Conservation (phyloP, 208 protist species). For the Novymonas esmeraldas region DNA sequence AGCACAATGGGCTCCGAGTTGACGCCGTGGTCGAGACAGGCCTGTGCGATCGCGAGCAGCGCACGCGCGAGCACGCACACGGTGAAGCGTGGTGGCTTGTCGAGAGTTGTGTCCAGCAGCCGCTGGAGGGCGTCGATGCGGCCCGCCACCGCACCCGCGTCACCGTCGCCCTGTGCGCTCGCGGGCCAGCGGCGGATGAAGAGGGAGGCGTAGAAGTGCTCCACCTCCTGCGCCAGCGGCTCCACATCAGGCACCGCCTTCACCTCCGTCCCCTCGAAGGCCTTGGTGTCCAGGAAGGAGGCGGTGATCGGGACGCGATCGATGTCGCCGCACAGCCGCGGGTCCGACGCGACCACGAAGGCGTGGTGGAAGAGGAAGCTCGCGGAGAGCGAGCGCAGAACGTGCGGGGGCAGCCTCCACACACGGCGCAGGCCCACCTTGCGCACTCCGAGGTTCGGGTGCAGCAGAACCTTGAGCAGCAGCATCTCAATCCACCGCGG, state of each 20-base stretch:
- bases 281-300: slow-evolving; percentile 66
- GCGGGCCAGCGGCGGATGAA: slow-evolving; percentile 31
- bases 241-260: slow-evolving; percentile 42
- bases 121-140: slow-evolving; percentile 52
- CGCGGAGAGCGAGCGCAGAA: slow-evolving; percentile 55
- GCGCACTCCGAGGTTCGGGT: slow-evolving; percentile 83
- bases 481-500: slow-evolving; percentile 79
- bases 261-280: slow-evolving; percentile 69
- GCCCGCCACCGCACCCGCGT: slow-evolving; percentile 12
- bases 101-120: slow-evolving; percentile 34
- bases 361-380: slow-evolving; percentile 64
- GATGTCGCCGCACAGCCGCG: slow-evolving; percentile 73
- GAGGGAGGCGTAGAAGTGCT: slow-evolving; percentile 68
- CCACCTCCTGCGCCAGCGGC: slow-evolving; percentile 67
- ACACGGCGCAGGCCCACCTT: slow-evolving; percentile 65
- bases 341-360: slow-evolving; percentile 59
- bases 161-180: neutral
- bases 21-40: slow-evolving; percentile 22
- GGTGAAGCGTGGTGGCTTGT: slow-evolving; percentile 58
- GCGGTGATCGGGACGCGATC: slow-evolving; percentile 64
- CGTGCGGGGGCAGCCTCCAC: slow-evolving; percentile 51
- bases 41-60: slow-evolving; percentile 52
- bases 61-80: slow-evolving; percentile 59
- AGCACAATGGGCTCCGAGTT: slow-evolving; percentile 34
- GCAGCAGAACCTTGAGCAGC: slow-evolving; percentile 75